A percentile compares a stretch with the other conserved stretches of the same genome.
These are phyloP conservation scores for Sideroxylon spinosum DNA, from an alignment of 179 eudicot genomes.

Conservation along the genomic window DNA sequence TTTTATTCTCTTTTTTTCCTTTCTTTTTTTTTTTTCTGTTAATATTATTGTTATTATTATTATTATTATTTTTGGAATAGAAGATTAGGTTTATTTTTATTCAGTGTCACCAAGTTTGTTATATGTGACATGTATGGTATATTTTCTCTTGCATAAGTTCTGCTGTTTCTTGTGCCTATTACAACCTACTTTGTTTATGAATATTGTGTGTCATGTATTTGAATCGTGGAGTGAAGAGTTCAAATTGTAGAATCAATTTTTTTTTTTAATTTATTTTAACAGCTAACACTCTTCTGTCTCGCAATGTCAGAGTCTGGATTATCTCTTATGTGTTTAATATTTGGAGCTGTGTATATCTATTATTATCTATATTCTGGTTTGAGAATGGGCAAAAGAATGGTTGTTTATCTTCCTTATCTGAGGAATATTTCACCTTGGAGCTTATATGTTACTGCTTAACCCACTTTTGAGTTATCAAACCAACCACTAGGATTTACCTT, in stretches of 20 bases:
- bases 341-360: not conserved
- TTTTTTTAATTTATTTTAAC: not conserved
- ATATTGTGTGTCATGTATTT: too few relatives aligned
- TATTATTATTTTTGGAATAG: not conserved
- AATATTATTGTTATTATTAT: not conserved
- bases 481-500: too few relatives aligned
- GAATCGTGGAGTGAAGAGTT: too few relatives aligned
- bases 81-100: not conserved
- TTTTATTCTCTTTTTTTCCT: not conserved
- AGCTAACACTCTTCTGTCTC: too few relatives aligned
- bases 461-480: too few relatives aligned
- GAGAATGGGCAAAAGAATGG: not conserved
- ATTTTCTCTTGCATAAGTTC: too few relatives aligned
- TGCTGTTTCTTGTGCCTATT: not conserved
- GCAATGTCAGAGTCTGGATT: too few relatives aligned
- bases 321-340: too few relatives aligned
- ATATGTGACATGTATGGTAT: not conserved
- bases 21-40: too few relatives aligned
- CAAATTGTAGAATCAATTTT: not conserved
- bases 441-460: too few relatives aligned
- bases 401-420: not conserved
- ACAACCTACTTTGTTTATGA: too few relatives aligned
- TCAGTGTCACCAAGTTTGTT: not conserved
- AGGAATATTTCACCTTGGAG: too few relatives aligned
- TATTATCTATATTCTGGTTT: not conserved